Percentiles rank a stretch among this genome's conserved stretches.
Evolutionary conservation across 768 basidiomycete genomes (phyloP).

Genomic region (Suillus americanus): DNA sequence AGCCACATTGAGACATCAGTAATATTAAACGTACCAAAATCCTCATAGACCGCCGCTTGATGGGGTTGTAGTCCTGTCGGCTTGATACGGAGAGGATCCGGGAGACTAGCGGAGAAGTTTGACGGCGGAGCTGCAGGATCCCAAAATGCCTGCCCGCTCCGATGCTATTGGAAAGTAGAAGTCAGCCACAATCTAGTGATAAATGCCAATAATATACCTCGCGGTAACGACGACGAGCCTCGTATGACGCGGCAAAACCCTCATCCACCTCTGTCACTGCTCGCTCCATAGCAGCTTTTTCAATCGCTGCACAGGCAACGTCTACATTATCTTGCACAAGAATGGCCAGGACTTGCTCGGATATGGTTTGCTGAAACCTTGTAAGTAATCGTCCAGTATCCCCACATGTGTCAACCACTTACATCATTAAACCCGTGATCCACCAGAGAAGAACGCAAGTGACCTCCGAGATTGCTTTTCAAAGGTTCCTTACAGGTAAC

Average conservation of each 20-base stretch:
- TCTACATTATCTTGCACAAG: slow-evolving; percentile 93
- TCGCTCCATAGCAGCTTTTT: slow-evolving; percentile 97
- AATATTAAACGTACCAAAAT: slow-evolving; percentile 63
- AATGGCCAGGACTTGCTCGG: slow-evolving; percentile 76
- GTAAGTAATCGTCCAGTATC: slow-evolving; percentile 11
- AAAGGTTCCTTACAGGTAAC: slow-evolving; percentile 99
- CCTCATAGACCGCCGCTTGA: slow-evolving; percentile 91
- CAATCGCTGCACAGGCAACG: slow-evolving; percentile 89
- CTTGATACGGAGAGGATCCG: slow-evolving; percentile 87
- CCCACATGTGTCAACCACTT: slow-evolving; percentile 14
- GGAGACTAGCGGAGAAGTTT: slow-evolving; percentile 70
- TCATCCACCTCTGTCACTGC: slow-evolving; percentile 93
- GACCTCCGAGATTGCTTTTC: slow-evolving; percentile 86
- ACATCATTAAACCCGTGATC: slow-evolving; percentile 93
- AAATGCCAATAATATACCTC: slow-evolving; percentile 50
- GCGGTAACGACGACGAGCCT: slow-evolving; percentile 80
- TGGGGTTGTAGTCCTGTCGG: slow-evolving; percentile 75
- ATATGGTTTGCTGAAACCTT: slow-evolving; percentile 56
- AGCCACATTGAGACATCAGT: slow-evolving; percentile 6
- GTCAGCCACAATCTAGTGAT: background rate
- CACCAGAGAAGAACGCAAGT: slow-evolving; percentile 77
- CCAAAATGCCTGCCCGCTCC: slow-evolving; percentile 81
- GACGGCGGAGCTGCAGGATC: slow-evolving; percentile 74
- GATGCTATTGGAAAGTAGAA: slow-evolving; percentile 43
- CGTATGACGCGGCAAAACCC: slow-evolving; percentile 78